These are phyloP conservation scores for Pestalotiopsis sp. DNA, from an alignment of 2,329 filamentous ascomycete species.

Conservation along the genomic window DNA sequence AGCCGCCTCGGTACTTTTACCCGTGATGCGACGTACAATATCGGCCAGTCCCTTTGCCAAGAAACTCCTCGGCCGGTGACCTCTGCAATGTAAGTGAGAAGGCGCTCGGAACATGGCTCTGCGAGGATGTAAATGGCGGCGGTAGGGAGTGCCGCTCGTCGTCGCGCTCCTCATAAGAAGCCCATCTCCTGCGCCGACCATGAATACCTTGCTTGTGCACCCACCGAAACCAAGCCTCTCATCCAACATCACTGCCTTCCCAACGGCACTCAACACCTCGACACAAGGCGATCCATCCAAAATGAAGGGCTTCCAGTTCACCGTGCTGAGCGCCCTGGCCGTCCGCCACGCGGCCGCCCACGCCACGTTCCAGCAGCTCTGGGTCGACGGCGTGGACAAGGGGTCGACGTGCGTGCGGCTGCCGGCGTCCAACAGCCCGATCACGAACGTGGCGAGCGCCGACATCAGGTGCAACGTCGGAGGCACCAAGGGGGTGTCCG, in stretches of 20 bases:
- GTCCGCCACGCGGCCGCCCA: slow-evolving; percentile 44
- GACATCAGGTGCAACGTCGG: slow-evolving; percentile 46
- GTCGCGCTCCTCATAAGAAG: background rate
- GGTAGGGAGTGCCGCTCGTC: background rate
- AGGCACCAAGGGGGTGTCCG: slow-evolving; percentile 33
- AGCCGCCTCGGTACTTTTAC: slow-evolving; percentile 11
- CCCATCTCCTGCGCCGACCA: background rate
- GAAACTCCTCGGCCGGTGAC: background rate
- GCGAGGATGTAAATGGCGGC: background rate
- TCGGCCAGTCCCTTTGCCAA: slow-evolving; percentile 6
- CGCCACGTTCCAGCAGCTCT: slow-evolving; percentile 55
- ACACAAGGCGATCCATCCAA: background rate
- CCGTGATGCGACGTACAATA: background rate
- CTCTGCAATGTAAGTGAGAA: background rate
- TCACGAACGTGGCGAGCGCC: slow-evolving; percentile 43
- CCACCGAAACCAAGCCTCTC: background rate
- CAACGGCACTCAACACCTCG: background rate
- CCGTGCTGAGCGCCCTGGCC: slow-evolving; percentile 34
- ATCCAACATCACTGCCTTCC: background rate
- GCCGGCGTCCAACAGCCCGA: slow-evolving; percentile 52
- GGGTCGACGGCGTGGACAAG: slow-evolving; percentile 46
- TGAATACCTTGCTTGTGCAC: background rate
- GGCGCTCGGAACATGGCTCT: background rate
- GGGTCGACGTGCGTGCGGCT: slow-evolving; percentile 48
- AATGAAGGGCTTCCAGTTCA: slow-evolving; percentile 39